Percentiles rank a stretch among this genome's conserved stretches.
Conservation (phyloP, 148 eudicot genomes). For the Persicaria maculosa region DNA sequence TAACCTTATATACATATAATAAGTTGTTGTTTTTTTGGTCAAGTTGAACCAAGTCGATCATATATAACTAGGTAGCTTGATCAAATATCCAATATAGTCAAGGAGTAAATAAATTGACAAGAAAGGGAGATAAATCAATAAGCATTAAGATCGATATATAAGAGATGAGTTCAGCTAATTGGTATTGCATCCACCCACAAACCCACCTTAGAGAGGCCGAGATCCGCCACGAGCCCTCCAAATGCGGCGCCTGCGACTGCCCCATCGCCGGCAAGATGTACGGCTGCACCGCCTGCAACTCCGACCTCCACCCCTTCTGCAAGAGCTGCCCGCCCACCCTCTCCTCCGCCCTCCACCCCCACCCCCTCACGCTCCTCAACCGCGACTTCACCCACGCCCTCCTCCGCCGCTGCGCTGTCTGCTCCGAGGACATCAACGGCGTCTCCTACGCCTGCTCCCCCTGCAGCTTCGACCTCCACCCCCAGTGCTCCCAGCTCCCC, state of each 20-base stretch:
- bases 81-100: no score
- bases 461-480: conserved; percentile 2
- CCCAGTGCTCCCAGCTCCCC: conserved; percentile 5
- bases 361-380: conserved; percentile 13
- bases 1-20: no score
- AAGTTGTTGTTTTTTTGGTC: no score
- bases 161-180: not conserved
- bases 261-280: conserved; percentile 7
- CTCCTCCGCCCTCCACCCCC: conserved; percentile 12
- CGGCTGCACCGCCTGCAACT: conserved; percentile 10
- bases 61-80: no score
- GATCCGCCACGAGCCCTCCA: not conserved
- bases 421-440: not conserved
- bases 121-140: no score
- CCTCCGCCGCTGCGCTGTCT: not conserved
- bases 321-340: not conserved
- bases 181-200: not conserved
- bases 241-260: conserved; percentile 16
- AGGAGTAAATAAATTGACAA: no score
- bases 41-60: no score
- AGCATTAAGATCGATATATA: no score
- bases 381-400: not conserved
- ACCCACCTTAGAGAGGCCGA: not conserved
- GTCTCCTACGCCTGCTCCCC: conserved; percentile 1
- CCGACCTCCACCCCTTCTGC: conserved; percentile 14